Evolutionary conservation across 768 basidiomycete species (phyloP).

Genomic region (Lentinula sp.): DNA sequence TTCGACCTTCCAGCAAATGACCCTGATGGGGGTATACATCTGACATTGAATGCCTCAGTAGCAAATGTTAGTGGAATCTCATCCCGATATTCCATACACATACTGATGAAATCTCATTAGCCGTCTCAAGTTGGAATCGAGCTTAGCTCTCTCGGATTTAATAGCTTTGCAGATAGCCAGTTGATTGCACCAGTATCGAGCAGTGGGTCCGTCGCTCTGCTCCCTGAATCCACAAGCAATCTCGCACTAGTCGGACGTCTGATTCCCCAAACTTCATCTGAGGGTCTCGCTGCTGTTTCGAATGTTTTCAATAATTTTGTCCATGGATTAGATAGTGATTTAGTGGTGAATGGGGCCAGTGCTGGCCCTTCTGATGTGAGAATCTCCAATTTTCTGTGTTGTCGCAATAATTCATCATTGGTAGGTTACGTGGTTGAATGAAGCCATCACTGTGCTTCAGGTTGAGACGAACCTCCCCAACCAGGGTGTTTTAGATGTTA

Average conservation of each 20-base stretch:
- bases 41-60: constrained; percentile 55
- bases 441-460: constrained; percentile 58
- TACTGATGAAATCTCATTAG: constrained; percentile 20
- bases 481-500: constrained; percentile 48
- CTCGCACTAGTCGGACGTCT: constrained; percentile 58
- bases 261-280: constrained; percentile 47
- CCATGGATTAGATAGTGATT: constrained; percentile 55
- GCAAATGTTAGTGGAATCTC: constrained; percentile 41
- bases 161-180: constrained; percentile 44
- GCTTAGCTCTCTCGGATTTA: constrained; percentile 55
- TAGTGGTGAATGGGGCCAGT: constrained; percentile 52
- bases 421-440: constrained; percentile 68
- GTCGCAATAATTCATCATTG: constrained; percentile 7
- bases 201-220: constrained; percentile 42
- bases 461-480: constrained; percentile 59
- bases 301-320: constrained; percentile 67
- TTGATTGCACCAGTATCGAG: constrained; percentile 57
- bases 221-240: constrained; percentile 44
- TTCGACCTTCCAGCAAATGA: constrained; percentile 71
- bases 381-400: neutral
- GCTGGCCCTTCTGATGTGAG: constrained; percentile 53
- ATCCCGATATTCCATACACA: neutral
- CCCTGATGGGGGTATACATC: constrained; percentile 63
- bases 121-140: constrained; percentile 73
- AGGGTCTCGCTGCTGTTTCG: constrained; percentile 55